phyloP scores from a whole-genome alignment of 352 stramenopile genomes.

The Phytophthora ramorum region DNA sequence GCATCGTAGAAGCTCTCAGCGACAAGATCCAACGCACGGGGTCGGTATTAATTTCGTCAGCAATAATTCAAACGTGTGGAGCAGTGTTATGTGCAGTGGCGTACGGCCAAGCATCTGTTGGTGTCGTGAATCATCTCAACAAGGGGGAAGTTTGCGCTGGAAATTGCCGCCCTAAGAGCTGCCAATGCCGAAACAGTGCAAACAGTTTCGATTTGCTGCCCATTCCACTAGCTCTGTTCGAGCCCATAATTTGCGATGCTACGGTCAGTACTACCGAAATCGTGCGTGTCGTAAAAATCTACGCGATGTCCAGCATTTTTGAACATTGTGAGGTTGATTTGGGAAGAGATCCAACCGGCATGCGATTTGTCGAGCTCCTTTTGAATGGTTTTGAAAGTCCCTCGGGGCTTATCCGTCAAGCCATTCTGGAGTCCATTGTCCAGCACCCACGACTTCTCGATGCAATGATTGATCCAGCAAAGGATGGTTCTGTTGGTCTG shows the following conservation, averaged over 20 bases:
- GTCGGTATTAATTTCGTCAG: slow-evolving; percentile 32
- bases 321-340: slow-evolving; percentile 52
- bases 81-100: slow-evolving; percentile 46
- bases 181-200: slow-evolving; percentile 31
- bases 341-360: slow-evolving; percentile 26
- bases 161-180: slow-evolving; percentile 14
- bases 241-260: slow-evolving; percentile 30
- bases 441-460: slow-evolving; percentile 37
- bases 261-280: slow-evolving; percentile 5
- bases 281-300: slow-evolving; percentile 32
- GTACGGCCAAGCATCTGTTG: slow-evolving; percentile 28
- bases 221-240: slow-evolving; percentile 45
- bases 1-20: slow-evolving; percentile 51
- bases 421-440: slow-evolving; percentile 29
- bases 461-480: slow-evolving; percentile 43
- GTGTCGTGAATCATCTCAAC: slow-evolving; percentile 1
- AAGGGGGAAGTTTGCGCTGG: slow-evolving; percentile 10
- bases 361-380: slow-evolving; percentile 42
- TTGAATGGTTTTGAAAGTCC: slow-evolving; percentile 33
- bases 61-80: slow-evolving; percentile 43
- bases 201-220: slow-evolving; percentile 20
- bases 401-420: slow-evolving; percentile 23
- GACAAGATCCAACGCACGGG: slow-evolving; percentile 38
- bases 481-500: slow-evolving; percentile 28
- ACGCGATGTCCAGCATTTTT: slow-evolving; percentile 44